A percentile compares a stretch with the other conserved stretches of the same genome.
Conservation (phyloP, 768 basidiomycete species). For the Lepiota venenata region DNA sequence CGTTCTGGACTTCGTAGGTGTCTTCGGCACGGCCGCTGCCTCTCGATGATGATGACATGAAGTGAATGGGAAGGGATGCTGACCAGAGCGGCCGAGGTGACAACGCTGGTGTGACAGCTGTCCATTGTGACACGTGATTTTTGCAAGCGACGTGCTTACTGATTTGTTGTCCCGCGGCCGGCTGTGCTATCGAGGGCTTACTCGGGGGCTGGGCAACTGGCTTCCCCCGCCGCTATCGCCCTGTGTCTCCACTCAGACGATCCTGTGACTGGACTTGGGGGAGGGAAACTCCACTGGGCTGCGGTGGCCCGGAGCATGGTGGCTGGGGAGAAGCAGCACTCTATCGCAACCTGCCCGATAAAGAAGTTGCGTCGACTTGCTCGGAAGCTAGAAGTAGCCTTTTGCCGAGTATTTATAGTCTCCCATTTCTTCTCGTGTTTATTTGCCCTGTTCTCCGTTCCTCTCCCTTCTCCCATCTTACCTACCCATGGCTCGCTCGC, state of each 20-base stretch:
- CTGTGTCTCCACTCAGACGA: too few relatives aligned
- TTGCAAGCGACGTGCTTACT: neutral
- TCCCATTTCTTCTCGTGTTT: neutral
- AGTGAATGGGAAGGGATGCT: neutral
- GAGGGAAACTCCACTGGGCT: too few relatives aligned
- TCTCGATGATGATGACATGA: conserved; percentile 43
- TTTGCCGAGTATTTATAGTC: neutral
- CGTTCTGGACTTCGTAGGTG: conserved; percentile 83
- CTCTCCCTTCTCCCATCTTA: neutral
- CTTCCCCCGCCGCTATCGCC: too few relatives aligned
- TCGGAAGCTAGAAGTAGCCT: neutral
- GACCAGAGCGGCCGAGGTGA: neutral
- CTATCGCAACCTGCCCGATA: neutral
- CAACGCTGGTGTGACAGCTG: neutral
- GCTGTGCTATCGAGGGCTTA: neutral
- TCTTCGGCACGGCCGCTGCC: conserved; percentile 48
- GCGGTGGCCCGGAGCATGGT: conserved; percentile 3
- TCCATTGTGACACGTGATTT: neutral
- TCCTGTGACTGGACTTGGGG: too few relatives aligned
- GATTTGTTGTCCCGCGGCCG: too few relatives aligned
- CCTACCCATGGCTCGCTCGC: conserved; percentile 1
- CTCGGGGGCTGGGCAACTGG: too few relatives aligned
- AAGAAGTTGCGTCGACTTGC: neutral
- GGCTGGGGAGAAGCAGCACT: neutral
- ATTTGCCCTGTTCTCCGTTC: neutral